phyloP scores from a whole-genome alignment of 2,329 filamentous ascomycete genomes.

The Fusarium humuli region DNA sequence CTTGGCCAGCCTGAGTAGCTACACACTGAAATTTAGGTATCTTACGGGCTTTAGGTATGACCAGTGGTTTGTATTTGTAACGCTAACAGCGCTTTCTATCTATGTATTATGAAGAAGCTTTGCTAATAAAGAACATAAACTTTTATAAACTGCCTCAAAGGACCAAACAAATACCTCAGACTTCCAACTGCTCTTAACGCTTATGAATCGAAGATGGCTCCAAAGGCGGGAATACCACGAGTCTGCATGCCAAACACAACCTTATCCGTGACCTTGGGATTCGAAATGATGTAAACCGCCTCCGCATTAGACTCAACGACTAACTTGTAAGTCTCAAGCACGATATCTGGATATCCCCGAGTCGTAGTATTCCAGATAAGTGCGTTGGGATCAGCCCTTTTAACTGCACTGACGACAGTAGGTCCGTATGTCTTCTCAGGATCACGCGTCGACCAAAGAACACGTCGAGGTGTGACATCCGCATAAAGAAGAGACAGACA shows the following conservation, averaged over 20 bases:
- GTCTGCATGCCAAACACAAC: constrained; percentile 24
- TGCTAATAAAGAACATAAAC: too few species aligned
- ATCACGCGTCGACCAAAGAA: constrained; percentile 17
- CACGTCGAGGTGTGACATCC: constrained; percentile 11
- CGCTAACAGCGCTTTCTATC: too few species aligned
- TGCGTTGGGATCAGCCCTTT: constrained; percentile 17
- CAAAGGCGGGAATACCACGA: background rate
- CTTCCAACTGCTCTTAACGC: too few species aligned
- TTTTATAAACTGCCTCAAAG: too few species aligned
- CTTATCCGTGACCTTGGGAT: constrained; percentile 22
- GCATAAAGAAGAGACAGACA: constrained; percentile 11
- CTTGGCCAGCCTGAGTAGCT: background rate
- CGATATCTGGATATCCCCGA: constrained; percentile 19
- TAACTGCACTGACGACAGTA: constrained; percentile 1
- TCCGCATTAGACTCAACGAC: constrained; percentile 19
- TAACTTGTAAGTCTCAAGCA: constrained; percentile 17
- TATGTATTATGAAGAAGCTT: too few species aligned
- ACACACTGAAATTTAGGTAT: accelerated
- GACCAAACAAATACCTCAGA: too few species aligned
- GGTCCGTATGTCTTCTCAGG: constrained; percentile 20
- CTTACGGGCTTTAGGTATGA: too few species aligned
- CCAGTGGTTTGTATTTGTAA: too few species aligned
- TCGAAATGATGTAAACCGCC: constrained; percentile 19
- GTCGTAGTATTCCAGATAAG: constrained; percentile 21
- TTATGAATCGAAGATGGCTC: constrained; percentile 20